A percentile compares a stretch with the other conserved stretches of the same genome.
Conservation (phyloP, 306 rosid genomes). For the Amphicarpaea edgeworthii region DNA sequence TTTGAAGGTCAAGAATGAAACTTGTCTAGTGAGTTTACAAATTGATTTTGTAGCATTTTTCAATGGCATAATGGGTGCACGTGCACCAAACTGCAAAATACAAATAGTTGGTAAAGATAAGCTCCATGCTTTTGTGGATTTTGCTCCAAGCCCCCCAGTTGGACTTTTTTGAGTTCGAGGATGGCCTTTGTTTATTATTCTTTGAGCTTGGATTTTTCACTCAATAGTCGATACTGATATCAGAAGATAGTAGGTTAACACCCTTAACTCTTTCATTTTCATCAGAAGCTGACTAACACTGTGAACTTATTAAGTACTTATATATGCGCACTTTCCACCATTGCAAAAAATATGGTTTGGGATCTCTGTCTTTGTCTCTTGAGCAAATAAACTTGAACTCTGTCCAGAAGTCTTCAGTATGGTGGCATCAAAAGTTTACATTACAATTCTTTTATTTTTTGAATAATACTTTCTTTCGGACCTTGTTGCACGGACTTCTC, state of each 20-base stretch:
- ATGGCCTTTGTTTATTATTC: not conserved
- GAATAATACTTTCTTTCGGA: not conserved
- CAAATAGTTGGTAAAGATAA: conserved; percentile 24
- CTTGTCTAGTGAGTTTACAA: conserved; percentile 37
- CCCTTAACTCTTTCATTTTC: not conserved
- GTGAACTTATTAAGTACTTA: not conserved
- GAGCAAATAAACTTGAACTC: not conserved
- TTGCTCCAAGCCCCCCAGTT: conserved; percentile 7
- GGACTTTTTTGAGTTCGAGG: conserved; percentile 21
- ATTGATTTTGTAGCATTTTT: conserved; percentile 36
- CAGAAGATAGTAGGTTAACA: not conserved
- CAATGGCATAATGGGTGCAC: conserved; percentile 22
- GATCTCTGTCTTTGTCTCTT: not conserved
- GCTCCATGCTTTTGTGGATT: conserved; percentile 14
- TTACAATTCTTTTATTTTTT: not conserved
- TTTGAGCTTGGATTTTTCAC: conserved; percentile 6
- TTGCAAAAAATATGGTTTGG: not conserved
- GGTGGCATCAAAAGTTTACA: conserved; percentile 4
- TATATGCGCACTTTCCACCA: not conserved
- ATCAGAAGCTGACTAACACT: not conserved
- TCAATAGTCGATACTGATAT: not conserved
- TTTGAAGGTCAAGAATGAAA: conserved; percentile 43
- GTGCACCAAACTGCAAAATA: conserved; percentile 7
- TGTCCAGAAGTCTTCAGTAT: not conserved
- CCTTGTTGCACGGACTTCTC: not conserved